Conservation (phyloP, 345 rosid genomes). For the Ceriops decandra region DNA sequence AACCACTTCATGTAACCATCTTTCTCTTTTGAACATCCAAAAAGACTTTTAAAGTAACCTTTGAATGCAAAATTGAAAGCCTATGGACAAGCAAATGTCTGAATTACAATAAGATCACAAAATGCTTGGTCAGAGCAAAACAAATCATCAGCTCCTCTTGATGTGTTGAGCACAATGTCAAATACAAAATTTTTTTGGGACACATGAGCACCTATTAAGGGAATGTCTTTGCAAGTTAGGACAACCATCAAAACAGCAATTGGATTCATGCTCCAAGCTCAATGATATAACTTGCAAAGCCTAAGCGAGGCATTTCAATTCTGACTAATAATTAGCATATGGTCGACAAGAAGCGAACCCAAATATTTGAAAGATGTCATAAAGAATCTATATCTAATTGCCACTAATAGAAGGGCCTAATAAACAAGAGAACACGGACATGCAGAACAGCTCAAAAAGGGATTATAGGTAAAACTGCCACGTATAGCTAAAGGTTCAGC, state of each 20-base stretch:
- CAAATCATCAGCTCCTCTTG: neutral
- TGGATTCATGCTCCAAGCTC: neutral
- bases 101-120: slow-evolving; percentile 29
- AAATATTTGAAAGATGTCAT: neutral
- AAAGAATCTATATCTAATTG: neutral
- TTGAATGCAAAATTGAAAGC: slow-evolving; percentile 97
- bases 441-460: neutral
- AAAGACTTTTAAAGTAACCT: slow-evolving; percentile 78
- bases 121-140: neutral
- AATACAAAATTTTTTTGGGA: neutral
- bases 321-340: neutral
- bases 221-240: neutral
- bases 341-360: neutral
- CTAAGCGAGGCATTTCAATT: neutral
- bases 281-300: neutral
- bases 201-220: neutral
- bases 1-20: slow-evolving; percentile 85
- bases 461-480: neutral
- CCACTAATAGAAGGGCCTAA: neutral
- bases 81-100: slow-evolving; percentile 62
- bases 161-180: neutral
- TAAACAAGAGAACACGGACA: neutral
- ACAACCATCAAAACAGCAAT: neutral
- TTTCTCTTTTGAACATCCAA: slow-evolving; percentile 76
- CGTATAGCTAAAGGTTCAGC: neutral